These are phyloP conservation scores for Malus sieversii DNA, from an alignment of 306 rosid genomes.

Conservation along the genomic window DNA sequence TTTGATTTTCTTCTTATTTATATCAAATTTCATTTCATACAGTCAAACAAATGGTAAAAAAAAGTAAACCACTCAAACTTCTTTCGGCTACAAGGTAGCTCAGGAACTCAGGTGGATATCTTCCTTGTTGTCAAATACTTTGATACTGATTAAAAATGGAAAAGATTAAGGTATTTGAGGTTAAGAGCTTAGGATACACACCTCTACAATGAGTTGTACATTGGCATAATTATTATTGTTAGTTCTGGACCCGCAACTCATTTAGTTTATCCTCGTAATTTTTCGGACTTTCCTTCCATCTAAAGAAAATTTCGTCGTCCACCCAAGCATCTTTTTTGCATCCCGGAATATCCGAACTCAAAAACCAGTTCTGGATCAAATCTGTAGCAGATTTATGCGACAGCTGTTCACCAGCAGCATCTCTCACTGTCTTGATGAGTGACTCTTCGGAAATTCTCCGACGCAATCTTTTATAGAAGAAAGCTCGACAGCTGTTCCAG, in stretches of 20 bases:
- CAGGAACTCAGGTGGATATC: neutral
- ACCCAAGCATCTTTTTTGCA: constrained; percentile 59
- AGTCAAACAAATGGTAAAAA: neutral
- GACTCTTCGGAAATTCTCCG: constrained; percentile 77
- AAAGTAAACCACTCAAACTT: neutral
- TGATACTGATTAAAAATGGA: neutral
- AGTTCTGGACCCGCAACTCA: constrained; percentile 85
- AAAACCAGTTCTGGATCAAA: constrained; percentile 67
- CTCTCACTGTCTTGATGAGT: constrained; percentile 58
- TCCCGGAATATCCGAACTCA: constrained; percentile 42
- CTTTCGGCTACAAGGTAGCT: neutral
- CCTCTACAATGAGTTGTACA: constrained; percentile 97
- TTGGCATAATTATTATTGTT: constrained; percentile 98
- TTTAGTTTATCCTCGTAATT: constrained; percentile 73
- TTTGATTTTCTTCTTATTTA: neutral
- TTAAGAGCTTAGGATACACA: constrained; percentile 27
- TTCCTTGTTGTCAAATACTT: neutral
- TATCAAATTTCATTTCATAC: neutral
- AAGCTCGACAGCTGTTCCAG: constrained; percentile 72
- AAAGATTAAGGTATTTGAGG: neutral
- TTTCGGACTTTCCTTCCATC: constrained; percentile 56
- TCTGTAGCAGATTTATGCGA: constrained; percentile 55
- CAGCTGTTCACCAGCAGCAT: constrained; percentile 80
- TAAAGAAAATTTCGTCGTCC: constrained; percentile 75
- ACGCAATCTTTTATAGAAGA: constrained; percentile 67